phyloP scores from a whole-genome alignment of 768 basidiomycete species.

The Lentinula lateritia region DNA sequence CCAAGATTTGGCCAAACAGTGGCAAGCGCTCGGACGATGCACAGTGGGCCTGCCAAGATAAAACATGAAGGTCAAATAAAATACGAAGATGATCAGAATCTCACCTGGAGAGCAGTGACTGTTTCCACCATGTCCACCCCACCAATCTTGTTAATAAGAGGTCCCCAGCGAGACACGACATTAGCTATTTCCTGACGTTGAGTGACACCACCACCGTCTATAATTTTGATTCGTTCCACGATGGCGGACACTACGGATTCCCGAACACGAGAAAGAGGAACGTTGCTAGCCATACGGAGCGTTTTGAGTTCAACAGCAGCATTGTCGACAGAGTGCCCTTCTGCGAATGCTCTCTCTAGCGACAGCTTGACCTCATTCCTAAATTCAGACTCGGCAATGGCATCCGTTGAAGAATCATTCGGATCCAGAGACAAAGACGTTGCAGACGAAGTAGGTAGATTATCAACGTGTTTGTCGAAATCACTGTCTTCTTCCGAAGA shows the following conservation, averaged over 20 bases:
- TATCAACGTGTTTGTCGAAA: slow-evolving; percentile 23
- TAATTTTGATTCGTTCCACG: slow-evolving; percentile 63
- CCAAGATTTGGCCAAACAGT: slow-evolving; percentile 82
- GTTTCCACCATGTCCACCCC: slow-evolving; percentile 82
- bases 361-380: slow-evolving; percentile 72
- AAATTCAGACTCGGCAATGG: slow-evolving; percentile 65
- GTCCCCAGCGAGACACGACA: slow-evolving; percentile 77
- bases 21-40: slow-evolving; percentile 55
- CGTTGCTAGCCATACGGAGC: slow-evolving; percentile 94
- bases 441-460: slow-evolving; percentile 42
- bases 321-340: slow-evolving; percentile 89
- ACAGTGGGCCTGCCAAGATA: slow-evolving; percentile 35
- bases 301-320: slow-evolving; percentile 94
- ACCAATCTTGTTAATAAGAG: slow-evolving; percentile 73
- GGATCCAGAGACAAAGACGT: slow-evolving; percentile 33
- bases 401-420: slow-evolving; percentile 29
- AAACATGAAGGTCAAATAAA: background rate
- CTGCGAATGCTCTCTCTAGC: slow-evolving; percentile 86
- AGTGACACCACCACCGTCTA: slow-evolving; percentile 45
- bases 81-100: slow-evolving; percentile 4
- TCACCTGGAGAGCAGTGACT: slow-evolving; percentile 71
- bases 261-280: slow-evolving; percentile 76
- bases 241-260: slow-evolving; percentile 87
- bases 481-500: slow-evolving; percentile 37
- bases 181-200: slow-evolving; percentile 63